Conservation (phyloP, 139 green algal species). For the Chlamydomonas sphaeroides region DNA sequence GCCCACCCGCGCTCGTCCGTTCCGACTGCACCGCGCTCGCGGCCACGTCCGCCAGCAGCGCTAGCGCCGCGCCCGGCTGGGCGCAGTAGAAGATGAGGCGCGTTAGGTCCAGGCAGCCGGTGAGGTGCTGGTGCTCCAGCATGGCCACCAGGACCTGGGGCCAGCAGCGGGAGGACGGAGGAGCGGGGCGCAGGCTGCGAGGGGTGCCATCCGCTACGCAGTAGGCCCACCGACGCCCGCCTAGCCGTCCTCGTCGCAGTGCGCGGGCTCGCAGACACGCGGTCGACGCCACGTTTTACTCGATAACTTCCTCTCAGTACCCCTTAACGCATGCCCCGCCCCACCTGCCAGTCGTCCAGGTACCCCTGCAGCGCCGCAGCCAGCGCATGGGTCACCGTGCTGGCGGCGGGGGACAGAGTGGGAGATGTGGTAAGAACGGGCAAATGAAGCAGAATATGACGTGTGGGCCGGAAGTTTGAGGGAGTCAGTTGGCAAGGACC, state of each 20-base stretch:
- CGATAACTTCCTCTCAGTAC: no score
- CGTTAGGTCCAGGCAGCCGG: conserved; percentile 62
- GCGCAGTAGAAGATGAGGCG: conserved; percentile 83
- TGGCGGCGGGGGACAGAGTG: neutral
- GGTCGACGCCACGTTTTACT: no score
- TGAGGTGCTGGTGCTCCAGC: conserved; percentile 79
- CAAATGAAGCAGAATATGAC: no score
- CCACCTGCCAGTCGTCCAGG: conserved; percentile 53
- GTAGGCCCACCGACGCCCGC: no score
- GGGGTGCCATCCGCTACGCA: no score
- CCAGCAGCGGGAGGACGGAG: no score
- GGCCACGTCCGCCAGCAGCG: conserved; percentile 75
- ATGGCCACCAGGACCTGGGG: conserved; percentile 89
- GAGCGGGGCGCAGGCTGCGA: no score
- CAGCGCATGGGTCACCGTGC: conserved; percentile 80
- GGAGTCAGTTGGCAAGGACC: no score
- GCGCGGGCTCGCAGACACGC: no score
- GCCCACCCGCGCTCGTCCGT: conserved; percentile 28
- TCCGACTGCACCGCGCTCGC: conserved; percentile 53
- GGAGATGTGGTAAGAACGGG: no score
- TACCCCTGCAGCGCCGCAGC: conserved; percentile 71
- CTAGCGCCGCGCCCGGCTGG: conserved; percentile 68
- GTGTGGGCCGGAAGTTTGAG: no score
- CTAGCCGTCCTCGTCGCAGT: no score
- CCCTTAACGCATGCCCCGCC: conserved; percentile 68